Percentiles rank a stretch among this genome's conserved stretches.
Evolutionary conservation across 2,329 filamentous ascomycete species (phyloP).

Genomic region (Xylariaceae sp.): DNA sequence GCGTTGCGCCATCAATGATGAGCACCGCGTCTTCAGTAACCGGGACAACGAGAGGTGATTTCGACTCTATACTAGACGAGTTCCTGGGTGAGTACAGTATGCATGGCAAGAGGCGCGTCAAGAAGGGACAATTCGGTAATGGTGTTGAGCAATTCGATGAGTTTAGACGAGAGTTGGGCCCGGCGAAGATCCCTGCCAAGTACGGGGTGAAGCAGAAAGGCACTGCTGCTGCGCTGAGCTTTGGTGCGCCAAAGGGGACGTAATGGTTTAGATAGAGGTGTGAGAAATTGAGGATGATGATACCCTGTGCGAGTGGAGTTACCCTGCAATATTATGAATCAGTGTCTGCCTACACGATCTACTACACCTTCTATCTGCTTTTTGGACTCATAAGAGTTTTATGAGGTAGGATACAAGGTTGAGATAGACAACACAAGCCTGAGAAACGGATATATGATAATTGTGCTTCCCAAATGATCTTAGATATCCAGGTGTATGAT

Average conservation of each 20-base stretch:
- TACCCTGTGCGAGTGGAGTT: too few species aligned
- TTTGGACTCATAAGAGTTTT: too few species aligned
- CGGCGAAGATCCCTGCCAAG: constrained; percentile 57
- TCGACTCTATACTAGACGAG: constrained; percentile 88
- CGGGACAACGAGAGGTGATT: constrained; percentile 71
- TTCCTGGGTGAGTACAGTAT: constrained; percentile 76
- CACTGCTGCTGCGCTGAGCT: constrained; percentile 63
- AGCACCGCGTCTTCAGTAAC: constrained; percentile 65
- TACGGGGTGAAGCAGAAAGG: constrained; percentile 17
- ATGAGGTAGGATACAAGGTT: too few species aligned
- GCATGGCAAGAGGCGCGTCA: constrained; percentile 70
- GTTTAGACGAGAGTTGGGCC: constrained; percentile 75
- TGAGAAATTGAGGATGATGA: too few species aligned
- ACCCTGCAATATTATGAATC: too few species aligned
- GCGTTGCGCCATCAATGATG: constrained; percentile 47
- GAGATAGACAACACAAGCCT: too few species aligned
- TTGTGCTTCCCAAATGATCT: too few species aligned
- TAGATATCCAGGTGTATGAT: too few species aligned
- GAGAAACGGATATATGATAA: too few species aligned
- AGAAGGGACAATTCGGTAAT: constrained; percentile 76
- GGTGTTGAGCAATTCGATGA: constrained; percentile 91
- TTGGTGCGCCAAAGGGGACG: constrained; percentile 19
- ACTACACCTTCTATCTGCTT: too few species aligned
- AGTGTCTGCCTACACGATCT: too few species aligned
- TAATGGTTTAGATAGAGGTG: neutral